Conservation (phyloP, 1,284 basidiomycete genomes). For the Tilletia indica region DNA sequence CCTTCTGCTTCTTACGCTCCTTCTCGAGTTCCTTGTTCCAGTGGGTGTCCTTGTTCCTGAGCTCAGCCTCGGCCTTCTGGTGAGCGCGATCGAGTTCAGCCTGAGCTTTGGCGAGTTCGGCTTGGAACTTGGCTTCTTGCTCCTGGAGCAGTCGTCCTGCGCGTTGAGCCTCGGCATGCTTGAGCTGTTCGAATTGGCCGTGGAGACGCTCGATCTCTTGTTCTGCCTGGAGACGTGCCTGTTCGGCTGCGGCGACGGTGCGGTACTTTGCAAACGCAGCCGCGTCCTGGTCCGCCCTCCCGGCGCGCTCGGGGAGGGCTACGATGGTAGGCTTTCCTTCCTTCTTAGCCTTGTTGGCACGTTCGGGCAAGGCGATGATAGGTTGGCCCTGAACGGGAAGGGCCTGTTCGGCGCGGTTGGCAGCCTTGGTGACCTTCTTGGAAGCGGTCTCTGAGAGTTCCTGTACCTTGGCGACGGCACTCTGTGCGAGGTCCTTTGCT, state of each 20-base stretch:
- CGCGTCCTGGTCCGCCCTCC: constrained; percentile 67
- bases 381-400: constrained; percentile 38
- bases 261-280: constrained; percentile 58
- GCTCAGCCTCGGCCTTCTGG: constrained; percentile 76
- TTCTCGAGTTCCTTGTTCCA: constrained; percentile 79
- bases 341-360: constrained; percentile 48
- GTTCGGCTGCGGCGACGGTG: constrained; percentile 14
- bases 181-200: constrained; percentile 47
- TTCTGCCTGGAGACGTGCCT: constrained; percentile 39
- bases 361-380: constrained; percentile 50
- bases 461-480: constrained; percentile 41
- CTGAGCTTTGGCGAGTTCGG: constrained; percentile 77
- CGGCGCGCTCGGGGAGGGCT: constrained; percentile 68
- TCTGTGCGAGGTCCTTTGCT: constrained; percentile 61
- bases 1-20: constrained; percentile 72
- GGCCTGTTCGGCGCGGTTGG: constrained; percentile 28
- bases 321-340: constrained; percentile 26
- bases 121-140: constrained; percentile 75
- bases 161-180: constrained; percentile 11
- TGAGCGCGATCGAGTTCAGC: constrained; percentile 77
- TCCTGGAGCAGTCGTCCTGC: constrained; percentile 62
- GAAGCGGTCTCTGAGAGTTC: not conserved
- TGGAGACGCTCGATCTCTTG: constrained; percentile 76
- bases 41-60: constrained; percentile 80
- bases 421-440: not conserved